Evolutionary conservation across 768 basidiomycete species (phyloP).

Genomic region (Hygrocybe coccinea): DNA sequence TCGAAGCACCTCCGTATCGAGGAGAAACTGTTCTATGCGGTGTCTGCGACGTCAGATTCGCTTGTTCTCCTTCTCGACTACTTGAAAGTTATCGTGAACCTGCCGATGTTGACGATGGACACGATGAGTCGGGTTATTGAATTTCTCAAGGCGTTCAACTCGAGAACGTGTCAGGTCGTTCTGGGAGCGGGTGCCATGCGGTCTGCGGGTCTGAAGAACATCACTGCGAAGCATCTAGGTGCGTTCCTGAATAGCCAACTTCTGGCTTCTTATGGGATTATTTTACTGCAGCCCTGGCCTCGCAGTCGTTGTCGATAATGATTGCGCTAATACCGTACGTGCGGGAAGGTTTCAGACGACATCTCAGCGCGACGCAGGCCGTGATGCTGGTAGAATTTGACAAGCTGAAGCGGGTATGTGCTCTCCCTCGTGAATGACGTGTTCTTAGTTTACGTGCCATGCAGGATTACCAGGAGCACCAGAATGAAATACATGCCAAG

Average conservation of each 20-base stretch:
- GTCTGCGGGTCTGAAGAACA: constrained; percentile 94
- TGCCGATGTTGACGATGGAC: constrained; percentile 87
- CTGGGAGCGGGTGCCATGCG: constrained; percentile 99
- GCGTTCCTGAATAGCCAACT: constrained; percentile 17
- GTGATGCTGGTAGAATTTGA: constrained; percentile 98
- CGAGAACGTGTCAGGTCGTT: constrained; percentile 95
- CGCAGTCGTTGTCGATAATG: constrained; percentile 92
- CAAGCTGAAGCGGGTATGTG: constrained; percentile 89
- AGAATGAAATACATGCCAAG: constrained; percentile 97
- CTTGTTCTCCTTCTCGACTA: constrained; percentile 77
- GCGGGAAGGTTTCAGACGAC: constrained; percentile 89
- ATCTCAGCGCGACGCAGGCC: constrained; percentile 90
- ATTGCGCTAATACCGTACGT: constrained; percentile 93
- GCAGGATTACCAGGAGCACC: constrained; percentile 99
- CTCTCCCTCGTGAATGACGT: background rate
- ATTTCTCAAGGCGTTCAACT: constrained; percentile 96
- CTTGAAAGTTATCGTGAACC: constrained; percentile 78
- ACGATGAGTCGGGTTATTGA: constrained; percentile 94
- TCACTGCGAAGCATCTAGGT: constrained; percentile 97
- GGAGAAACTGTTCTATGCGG: constrained; percentile 78
- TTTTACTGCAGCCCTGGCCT: constrained; percentile 73
- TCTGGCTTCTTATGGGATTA: constrained; percentile 7
- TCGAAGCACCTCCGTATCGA: constrained; percentile 73
- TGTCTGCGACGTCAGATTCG: constrained; percentile 76
- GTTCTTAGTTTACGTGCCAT: constrained; percentile 2